A percentile compares a stretch with the other conserved stretches of the same genome.
Conservation (phyloP, 2,329 filamentous ascomycete genomes). For the Paecilomyces sp. region DNA sequence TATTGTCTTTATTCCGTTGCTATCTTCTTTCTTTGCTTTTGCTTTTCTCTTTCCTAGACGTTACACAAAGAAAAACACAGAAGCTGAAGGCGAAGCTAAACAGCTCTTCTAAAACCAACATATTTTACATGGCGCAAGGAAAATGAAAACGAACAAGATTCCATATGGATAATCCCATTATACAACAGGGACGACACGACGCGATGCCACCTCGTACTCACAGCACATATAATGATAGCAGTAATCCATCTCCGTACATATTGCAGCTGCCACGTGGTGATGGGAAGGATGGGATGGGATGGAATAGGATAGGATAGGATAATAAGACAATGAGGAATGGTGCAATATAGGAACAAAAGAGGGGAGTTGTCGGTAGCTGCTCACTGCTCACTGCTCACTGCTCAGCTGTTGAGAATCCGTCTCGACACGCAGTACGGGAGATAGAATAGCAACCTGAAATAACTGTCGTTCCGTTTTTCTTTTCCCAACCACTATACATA, state of each 20-base stretch:
- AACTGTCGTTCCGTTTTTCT: background rate
- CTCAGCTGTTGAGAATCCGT: background rate
- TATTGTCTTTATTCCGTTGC: background rate
- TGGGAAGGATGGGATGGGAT: background rate
- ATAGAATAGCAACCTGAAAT: background rate
- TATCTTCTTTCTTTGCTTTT: background rate
- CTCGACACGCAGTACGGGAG: background rate
- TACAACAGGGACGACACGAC: background rate
- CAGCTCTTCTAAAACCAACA: background rate
- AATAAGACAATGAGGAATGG: background rate
- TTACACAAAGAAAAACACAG: background rate
- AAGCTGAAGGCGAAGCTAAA: too few relatives aligned
- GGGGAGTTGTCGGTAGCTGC: background rate
- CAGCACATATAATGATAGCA: background rate
- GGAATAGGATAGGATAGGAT: background rate
- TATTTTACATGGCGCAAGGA: background rate
- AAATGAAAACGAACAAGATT: background rate
- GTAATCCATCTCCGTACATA: background rate
- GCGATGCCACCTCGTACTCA: background rate
- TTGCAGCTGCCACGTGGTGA: background rate
- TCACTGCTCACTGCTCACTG: background rate
- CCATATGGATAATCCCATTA: background rate
- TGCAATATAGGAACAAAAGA: background rate
- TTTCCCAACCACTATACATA: background rate
- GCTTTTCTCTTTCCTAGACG: background rate